These are phyloP conservation scores for Bipolaris sorokiniana DNA, from an alignment of 2,329 filamentous ascomycete genomes.

Conservation along the genomic window DNA sequence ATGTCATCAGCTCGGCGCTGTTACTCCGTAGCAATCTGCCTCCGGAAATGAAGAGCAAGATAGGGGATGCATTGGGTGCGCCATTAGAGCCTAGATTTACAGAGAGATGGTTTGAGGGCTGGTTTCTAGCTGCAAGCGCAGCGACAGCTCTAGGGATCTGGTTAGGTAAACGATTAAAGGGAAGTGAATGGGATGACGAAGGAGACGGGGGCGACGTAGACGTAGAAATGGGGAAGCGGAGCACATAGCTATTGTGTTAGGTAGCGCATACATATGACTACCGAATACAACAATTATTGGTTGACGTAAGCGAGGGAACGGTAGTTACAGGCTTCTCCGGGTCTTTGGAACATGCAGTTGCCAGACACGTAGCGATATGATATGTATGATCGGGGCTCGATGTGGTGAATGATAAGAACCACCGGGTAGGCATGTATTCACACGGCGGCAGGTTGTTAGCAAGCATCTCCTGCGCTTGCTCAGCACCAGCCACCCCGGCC, in stretches of 20 bases:
- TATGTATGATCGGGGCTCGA: neutral
- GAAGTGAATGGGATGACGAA: constrained; percentile 47
- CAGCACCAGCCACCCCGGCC: constrained; percentile 8
- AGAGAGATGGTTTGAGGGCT: constrained; percentile 85
- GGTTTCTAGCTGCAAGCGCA: constrained; percentile 75
- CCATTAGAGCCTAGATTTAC: constrained; percentile 75
- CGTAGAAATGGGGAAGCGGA: constrained; percentile 74
- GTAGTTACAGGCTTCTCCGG: neutral
- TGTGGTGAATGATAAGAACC: constrained; percentile 8
- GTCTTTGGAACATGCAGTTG: neutral
- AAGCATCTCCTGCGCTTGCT: constrained; percentile 10
- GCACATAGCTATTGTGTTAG: constrained; percentile 43
- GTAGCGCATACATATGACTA: neutral
- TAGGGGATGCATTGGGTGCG: constrained; percentile 77
- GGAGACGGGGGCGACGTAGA: constrained; percentile 57
- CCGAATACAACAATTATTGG: neutral
- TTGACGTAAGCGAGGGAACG: neutral
- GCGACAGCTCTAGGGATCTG: constrained; percentile 75
- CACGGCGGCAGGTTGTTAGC: constrained; percentile 5
- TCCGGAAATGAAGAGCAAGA: constrained; percentile 74
- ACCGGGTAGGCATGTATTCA: constrained; percentile 8
- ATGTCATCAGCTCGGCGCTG: constrained; percentile 81
- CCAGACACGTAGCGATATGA: neutral
- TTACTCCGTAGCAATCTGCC: constrained; percentile 80
- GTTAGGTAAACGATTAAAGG: constrained; percentile 68